A percentile compares a stretch with the other conserved stretches of the same genome.
These are phyloP conservation scores for Tephrocybe sp. DNA, from an alignment of 768 basidiomycete genomes.

Conservation along the genomic window DNA sequence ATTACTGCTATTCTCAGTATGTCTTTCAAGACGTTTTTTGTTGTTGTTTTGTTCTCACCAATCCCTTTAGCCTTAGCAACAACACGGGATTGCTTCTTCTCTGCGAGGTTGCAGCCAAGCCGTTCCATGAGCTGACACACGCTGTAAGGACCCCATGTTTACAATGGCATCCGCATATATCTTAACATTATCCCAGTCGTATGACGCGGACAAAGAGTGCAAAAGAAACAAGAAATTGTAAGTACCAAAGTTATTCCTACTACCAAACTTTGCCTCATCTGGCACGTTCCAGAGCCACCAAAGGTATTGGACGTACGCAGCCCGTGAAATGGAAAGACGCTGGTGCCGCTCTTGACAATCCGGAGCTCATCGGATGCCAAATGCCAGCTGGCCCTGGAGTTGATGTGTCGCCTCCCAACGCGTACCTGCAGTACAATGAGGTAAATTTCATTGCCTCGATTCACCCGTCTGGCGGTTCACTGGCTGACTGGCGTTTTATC, in stretches of 20 bases:
- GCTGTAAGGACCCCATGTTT: slow-evolving; percentile 31
- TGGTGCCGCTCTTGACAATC: slow-evolving; percentile 44
- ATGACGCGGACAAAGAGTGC: slow-evolving; percentile 48
- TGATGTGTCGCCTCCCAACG: slow-evolving; percentile 26
- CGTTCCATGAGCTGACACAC: slow-evolving; percentile 45
- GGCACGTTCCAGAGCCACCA: slow-evolving; percentile 40
- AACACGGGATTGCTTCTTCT: slow-evolving; percentile 54
- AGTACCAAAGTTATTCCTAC: slow-evolving; percentile 15
- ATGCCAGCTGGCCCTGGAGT: slow-evolving; percentile 57
- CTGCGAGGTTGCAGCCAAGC: slow-evolving; percentile 58
- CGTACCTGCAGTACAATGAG: slow-evolving; percentile 53
- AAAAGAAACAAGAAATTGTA: slow-evolving; percentile 37
- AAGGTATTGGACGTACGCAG: slow-evolving; percentile 51
- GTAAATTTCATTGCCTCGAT: slow-evolving; percentile 36
- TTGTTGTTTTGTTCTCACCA: slow-evolving; percentile 3
- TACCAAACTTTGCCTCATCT: not conserved
- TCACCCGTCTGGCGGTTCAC: not conserved
- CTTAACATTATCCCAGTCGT: slow-evolving; percentile 28
- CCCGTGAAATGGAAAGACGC: slow-evolving; percentile 60
- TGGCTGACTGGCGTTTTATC: not conserved
- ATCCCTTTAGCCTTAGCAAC: slow-evolving; percentile 41
- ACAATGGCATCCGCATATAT: not conserved
- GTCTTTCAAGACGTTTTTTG: slow-evolving; percentile 19
- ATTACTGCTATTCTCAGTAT: slow-evolving; percentile 51
- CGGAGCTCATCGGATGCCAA: slow-evolving; percentile 47